Base-by-base conservation (phyloP, 805 yeast genomes). In the Zygosaccharomyces kombuchaensis region DNA sequence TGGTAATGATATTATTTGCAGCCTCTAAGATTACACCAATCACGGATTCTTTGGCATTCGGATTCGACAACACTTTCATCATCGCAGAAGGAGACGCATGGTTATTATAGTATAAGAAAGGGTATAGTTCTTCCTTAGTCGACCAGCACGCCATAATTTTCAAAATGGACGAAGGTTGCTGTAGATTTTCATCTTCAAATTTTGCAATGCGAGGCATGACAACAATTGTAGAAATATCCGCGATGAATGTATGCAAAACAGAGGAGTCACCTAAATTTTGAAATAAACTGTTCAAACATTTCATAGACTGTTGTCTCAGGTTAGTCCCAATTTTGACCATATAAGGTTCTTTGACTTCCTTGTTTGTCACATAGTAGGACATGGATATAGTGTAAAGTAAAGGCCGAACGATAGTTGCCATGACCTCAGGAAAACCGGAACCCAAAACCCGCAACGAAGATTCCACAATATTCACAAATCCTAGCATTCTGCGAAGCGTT, bases 141-240 rank as follows among this genome's bases (percentile, higher is more conserved):
- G 84, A 69, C 81, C 95, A 77, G 7, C 75, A 67, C 6, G 78
- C 65, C 56, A 91, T 75, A 8, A 88, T 60, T 45, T 72, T 77
- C 77, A 90, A 68, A 36, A 91, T 61, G 0, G 95, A 76, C 0
- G 97, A 88, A 0, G 91, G 82, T 56, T 84, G 88, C 59, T 88
- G 95, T 26, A 84, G 69, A 61, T 91, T 93, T 56, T 85, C 96
- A 34, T 68, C 74, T 2, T 83, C 83, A 63, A 91, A 91, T 9
- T 74, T 69, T 1, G 50, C 70, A 54, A 93, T 70, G 57, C 95
- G 77, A 6, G 95, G 89, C 16, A 62, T 56, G 10, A 91, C 69
- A 17, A 88, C 70, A 19, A 69, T 59, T 2, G 65, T 60, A 57
- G 77, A 84, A 9, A 93, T 76, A 1, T 65, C 54, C 10, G 69